Evolutionary conservation across 345 rosid species (phyloP).

Genomic region (Excoecaria agallocha): DNA sequence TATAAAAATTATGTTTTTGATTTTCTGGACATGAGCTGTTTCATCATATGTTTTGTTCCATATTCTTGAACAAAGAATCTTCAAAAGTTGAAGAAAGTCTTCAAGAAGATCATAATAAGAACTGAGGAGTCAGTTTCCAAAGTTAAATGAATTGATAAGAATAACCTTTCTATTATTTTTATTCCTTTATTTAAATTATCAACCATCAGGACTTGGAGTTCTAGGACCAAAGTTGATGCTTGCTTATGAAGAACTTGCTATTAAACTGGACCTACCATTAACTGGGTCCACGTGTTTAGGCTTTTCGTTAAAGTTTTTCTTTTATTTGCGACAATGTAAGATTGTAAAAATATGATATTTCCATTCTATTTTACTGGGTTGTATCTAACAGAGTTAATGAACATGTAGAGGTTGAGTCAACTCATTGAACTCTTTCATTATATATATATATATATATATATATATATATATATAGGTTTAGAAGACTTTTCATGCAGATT

Average conservation of each 20-base stretch:
- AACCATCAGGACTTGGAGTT: constrained; percentile 28
- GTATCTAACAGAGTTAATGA: constrained; percentile 14
- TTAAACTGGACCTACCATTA: constrained; percentile 29
- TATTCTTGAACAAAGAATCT: no score
- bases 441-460: neutral
- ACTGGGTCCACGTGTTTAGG: constrained; percentile 23
- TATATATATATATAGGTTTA: neutral
- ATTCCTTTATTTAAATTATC: constrained; percentile 38
- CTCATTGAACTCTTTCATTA: constrained; percentile 18
- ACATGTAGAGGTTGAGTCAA: constrained; percentile 21
- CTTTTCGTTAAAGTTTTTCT: constrained; percentile 9
- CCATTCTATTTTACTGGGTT: constrained; percentile 2
- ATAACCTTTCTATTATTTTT: constrained; percentile 36
- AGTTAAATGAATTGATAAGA: no score
- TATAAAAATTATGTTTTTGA: no score
- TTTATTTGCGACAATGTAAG: constrained; percentile 18
- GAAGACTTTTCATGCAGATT: constrained; percentile 7
- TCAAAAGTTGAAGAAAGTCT: no score
- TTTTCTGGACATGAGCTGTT: no score
- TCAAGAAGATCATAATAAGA: no score
- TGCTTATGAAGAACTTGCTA: constrained; percentile 39
- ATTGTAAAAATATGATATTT: constrained; percentile 14
- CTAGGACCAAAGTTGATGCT: constrained; percentile 27
- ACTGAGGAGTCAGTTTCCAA: no score
- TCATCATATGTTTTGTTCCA: no score